These are phyloP conservation scores for Lachnellula subtilissima DNA, from an alignment of 2,329 filamentous ascomycete species.

Conservation along the genomic window DNA sequence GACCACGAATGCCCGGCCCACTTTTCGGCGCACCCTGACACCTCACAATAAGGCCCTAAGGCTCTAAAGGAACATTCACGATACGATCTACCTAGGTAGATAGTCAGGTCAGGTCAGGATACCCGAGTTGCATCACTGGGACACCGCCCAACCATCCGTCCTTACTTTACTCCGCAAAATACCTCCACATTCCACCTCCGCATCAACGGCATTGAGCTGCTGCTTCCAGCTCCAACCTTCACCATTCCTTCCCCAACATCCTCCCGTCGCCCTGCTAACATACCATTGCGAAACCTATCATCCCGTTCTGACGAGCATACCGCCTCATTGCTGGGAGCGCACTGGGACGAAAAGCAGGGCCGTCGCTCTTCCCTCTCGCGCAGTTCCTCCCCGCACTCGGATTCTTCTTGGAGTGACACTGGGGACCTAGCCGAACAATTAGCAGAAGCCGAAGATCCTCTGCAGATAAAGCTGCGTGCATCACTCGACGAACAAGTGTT, in stretches of 20 bases:
- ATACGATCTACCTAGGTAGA: no score
- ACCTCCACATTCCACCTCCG: neutral
- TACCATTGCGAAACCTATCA: slow-evolving; percentile 75
- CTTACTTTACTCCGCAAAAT: neutral
- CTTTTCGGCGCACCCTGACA: no score
- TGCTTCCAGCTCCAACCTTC: slow-evolving; percentile 51
- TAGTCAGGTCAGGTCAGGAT: neutral
- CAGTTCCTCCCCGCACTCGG: slow-evolving; percentile 57
- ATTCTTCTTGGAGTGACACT: slow-evolving; percentile 88
- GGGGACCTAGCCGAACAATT: slow-evolving; percentile 92
- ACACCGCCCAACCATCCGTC: no score
- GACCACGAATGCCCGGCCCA: no score
- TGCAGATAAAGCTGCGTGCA: slow-evolving; percentile 64
- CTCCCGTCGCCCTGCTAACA: slow-evolving; percentile 70
- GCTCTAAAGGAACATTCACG: no score
- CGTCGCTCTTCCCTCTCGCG: slow-evolving; percentile 41
- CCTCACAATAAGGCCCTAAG: no score
- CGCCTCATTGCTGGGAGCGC: slow-evolving; percentile 43
- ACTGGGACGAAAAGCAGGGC: slow-evolving; percentile 38
- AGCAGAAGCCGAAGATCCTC: slow-evolving; percentile 75
- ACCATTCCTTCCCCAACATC: slow-evolving; percentile 79
- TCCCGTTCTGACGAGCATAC: slow-evolving; percentile 34
- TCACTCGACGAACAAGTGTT: slow-evolving; percentile 60
- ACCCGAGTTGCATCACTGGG: neutral
- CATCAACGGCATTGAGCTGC: slow-evolving; percentile 52